Evolutionary conservation across 2,329 filamentous ascomycete genomes (phyloP), one percentile per base, ranked within the genome.

Genomic region (Claviceps sorghi): DNA sequence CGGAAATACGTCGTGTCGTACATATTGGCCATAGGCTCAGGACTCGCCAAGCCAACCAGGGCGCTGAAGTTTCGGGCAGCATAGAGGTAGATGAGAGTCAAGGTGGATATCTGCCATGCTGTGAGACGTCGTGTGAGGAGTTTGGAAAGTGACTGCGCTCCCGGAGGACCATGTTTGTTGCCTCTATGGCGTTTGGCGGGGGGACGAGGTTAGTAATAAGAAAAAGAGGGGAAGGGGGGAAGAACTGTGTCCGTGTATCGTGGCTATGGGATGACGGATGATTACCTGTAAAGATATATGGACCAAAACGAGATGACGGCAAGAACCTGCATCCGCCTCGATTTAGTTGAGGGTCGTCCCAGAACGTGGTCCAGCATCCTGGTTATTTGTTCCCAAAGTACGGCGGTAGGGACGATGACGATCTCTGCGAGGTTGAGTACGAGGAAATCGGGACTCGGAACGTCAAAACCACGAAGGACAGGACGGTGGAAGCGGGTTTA

Each of bases 1-100:
- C 93, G 84, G 67, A 95, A 98, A 71, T 94, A 98, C 30, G 86
- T 83, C 50, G 88, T 77, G 52, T 87, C 88, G 71, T 98, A 98
- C 65, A 97, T 84, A 63, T 95, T 95, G 32, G 90, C 86, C 63
- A 98, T 77, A 21, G 93, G 93, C 62, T 98, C 93, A 4, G 93
- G 91, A 58, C 85, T 90, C 59, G 95, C 89, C 50, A 98, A 79
- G 3, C 89, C 88, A 53, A 95, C 79, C 5, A 98, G 79, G 58
- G 94, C 94, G 64, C 87, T 90, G 61, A 98, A 94, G 69, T 98
- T 97, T 53, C 90, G 86, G 34, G 86, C 83, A 36, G 90, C 78
- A 65, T 98, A 98, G 53, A 97, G 81, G 68, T 89, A 94, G 49
- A 96, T 79, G 68, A 96, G 84, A 44, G 90, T 94, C 47, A 91